Base-by-base conservation (phyloP, 345 rosid species). In the Lumnitzera racemosa region DNA sequence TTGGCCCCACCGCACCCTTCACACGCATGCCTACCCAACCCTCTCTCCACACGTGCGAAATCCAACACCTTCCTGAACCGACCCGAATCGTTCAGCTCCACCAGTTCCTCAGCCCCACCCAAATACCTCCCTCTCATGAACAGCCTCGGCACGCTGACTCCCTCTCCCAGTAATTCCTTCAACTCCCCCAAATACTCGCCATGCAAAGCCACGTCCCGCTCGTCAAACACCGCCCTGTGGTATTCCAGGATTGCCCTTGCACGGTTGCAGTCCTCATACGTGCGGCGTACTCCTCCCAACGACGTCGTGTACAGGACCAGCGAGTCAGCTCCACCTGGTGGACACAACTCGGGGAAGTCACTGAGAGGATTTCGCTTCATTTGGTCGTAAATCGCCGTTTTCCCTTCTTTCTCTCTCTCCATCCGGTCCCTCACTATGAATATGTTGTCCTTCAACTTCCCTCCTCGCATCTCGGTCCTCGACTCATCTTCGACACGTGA, bases 1-100 rank as follows among this genome's bases (percentile, higher is more conserved):
- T 91, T 75, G 0, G 85, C 91, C 46, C 91, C 99, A 3, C 97
- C 95, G n/a, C 99, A 86, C 13, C 91, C 91, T 60, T 77, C 92
- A 14, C 99, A 94, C 65, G 79, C 85, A 17, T 61, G 81, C 68
- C 92, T 76, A 58, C 95, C 96, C 27, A 76, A 68, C 15, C 82
- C 95, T 52, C 76, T 79, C 69, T 81, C 87, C 74, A 80, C 83
- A n/a, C 85, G 74, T 43, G 87, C 92, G 78, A 61, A 61, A 9
- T 70, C 70, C 75, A 94, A 67, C 55, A 90, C 76, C 75, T 84
- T 76, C 75, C 88, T 86, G 8, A 86, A 72, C 61, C 76, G 64
- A 24, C 92, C 95, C 41, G 81, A 49, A 71, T 94, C 97, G 51
- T 88, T 83, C 81, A 90, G 56, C 70, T 71, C 84, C 29, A 67